Evolutionary conservation across 257 asterid genomes (phyloP), one percentile per base, ranked within the genome.

Genomic region (Voacanga thouarsii): DNA sequence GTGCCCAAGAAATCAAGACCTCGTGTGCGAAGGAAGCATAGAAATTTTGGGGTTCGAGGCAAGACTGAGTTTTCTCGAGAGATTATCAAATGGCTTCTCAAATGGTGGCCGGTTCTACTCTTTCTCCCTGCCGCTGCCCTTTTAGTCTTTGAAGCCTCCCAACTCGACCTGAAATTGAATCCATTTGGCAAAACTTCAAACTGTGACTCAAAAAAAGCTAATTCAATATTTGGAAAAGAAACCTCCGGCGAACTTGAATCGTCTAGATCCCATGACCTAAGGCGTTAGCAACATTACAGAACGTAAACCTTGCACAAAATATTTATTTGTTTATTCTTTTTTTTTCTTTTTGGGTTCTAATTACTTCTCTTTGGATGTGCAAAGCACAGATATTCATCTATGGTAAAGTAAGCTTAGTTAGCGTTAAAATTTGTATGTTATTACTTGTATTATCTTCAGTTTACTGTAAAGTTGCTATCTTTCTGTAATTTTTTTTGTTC

Each of bases 81-180:
- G 82, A n/a, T 87, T 76, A 49, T 90, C 39, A 44, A 78, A 64
- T 83, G 64, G 61, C 84, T 95, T 50, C 82, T 89, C 66, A 86
- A 79, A 78, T 95, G 97, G 93, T 93, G 97, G 98, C 94, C 93
- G 53, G 86, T 83, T 47, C 69, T 93, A 51, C 83, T 93, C 79
- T 86, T 91, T 80, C 60, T 91, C 74, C 70, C 83, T 65, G 90
- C 92, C 18, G 86, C 82, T 37, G 79, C 86, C 5, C 87, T 95
- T 39, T 83, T 93, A 16, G 68, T 87, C 24, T 93, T 88, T 77
- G 99, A 93, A 82, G 88, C 91, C 14, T 80, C 84, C 82, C 85
- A 89, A 80, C 84, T 95, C 43, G 83, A 91, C 18, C 78, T 82
- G 75, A 80, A 78, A 57, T 79, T 68, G 74, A 81, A 67, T 68